Evolutionary conservation across 345 rosid genomes (phyloP).

Genomic region (Aquilaria sinensis): DNA sequence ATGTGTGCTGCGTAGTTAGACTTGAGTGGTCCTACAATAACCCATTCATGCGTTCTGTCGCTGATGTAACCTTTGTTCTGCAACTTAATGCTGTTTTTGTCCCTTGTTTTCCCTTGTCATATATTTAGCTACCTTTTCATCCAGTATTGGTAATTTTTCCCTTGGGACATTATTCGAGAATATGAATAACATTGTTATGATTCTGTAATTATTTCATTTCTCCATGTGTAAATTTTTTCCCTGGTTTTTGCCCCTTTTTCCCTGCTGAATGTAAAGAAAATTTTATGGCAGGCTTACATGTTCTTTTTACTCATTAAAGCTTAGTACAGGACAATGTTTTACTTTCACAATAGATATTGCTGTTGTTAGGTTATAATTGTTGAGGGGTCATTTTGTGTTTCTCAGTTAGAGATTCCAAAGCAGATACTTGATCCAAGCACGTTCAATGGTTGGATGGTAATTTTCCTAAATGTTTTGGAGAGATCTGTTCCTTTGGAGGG

Average conservation of each 20-base stretch:
- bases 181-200: no score
- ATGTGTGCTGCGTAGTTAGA: neutral
- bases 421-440: constrained; percentile 59
- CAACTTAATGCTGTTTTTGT: no score
- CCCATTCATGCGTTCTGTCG: no score
- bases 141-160: no score
- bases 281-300: no score
- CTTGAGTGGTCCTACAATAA: no score
- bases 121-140: neutral
- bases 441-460: constrained; percentile 85
- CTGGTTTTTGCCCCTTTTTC: neutral
- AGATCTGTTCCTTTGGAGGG: constrained; percentile 83
- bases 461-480: constrained; percentile 77
- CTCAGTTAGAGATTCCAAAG: constrained; percentile 85
- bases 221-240: no score
- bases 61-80: neutral
- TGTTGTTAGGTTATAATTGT: neutral
- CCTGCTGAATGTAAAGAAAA: no score
- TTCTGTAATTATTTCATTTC: no score
- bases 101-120: constrained; percentile 2
- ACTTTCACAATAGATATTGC: neutral
- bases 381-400: neutral
- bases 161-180: no score
- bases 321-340: no score
- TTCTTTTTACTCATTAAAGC: no score